Evolutionary conservation across 2,329 filamentous ascomycete species (phyloP).

Genomic region (Cytospora paraplurivora): DNA sequence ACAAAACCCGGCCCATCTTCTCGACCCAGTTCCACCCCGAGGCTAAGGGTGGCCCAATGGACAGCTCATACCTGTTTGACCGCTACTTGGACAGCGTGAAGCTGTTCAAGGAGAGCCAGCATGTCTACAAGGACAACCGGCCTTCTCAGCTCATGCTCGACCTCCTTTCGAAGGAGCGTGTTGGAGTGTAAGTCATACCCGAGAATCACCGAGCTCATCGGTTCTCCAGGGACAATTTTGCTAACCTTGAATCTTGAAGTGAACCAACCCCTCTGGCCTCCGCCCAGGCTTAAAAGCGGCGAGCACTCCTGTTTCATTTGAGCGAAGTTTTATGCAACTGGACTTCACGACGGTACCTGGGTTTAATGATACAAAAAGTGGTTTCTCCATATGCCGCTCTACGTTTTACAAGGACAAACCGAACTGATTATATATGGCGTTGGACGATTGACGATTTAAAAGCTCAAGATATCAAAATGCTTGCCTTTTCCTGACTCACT

Average conservation of each 20-base stretch:
- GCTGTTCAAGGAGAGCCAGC: slow-evolving; percentile 83
- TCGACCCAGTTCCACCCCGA: slow-evolving; percentile 98
- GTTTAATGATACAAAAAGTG: slow-evolving; percentile 9
- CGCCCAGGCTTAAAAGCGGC: slow-evolving; percentile 36
- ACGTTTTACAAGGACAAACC: not conserved
- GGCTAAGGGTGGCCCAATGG: slow-evolving; percentile 94
- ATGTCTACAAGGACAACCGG: slow-evolving; percentile 80
- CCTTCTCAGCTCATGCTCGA: slow-evolving; percentile 88
- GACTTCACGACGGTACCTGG: not conserved
- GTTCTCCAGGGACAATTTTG: not conserved
- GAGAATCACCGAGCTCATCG: no score
- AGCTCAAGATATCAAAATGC: not conserved
- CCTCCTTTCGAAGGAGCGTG: slow-evolving; percentile 88
- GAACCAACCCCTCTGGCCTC: slow-evolving; percentile 64
- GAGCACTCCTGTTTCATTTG: slow-evolving; percentile 13
- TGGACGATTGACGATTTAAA: slow-evolving; percentile 11
- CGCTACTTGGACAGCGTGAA: slow-evolving; percentile 89
- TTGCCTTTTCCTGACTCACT: not conserved
- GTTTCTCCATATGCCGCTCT: not conserved
- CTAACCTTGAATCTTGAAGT: slow-evolving; percentile 9
- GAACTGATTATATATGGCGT: slow-evolving; percentile 5
- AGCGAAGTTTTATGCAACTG: slow-evolving; percentile 8
- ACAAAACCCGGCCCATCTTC: slow-evolving; percentile 95
- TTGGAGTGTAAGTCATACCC: slow-evolving; percentile 63
- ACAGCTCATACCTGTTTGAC: slow-evolving; percentile 95